Base-by-base conservation (phyloP, 2,329 filamentous ascomycete species). In the Exophiala sideris region DNA sequence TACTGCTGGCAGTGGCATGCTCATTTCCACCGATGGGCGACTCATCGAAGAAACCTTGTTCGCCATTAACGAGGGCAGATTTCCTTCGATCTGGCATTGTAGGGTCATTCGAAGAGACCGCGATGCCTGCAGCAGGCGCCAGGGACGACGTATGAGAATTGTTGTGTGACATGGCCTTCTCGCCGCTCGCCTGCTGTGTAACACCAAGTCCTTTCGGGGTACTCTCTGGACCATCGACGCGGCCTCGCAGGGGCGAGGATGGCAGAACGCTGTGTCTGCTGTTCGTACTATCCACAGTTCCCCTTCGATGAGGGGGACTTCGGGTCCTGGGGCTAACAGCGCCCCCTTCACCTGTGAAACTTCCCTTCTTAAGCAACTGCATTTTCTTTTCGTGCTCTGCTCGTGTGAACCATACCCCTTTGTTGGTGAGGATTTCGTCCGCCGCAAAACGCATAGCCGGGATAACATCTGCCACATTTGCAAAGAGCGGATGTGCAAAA, bases 401-500 rank as follows among this genome's bases (percentile, higher is more conserved):
- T 59, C 80, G 84, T 45, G 74, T 73, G 62, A 89, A 82, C 80
- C 95, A 97, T 5, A 86, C 77, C 2, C 73, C 72, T 69, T 87
- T 88, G 70, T 97, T 97, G 54, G 75, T 75, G 47, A 88, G 79
- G 20, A 97, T 85, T 70, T 96, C 90, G 21, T 88, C 82, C 10
- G 95, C 86, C 10, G 87, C 89, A 70, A 95, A 96, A 47, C 79
- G 77, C 84, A 97, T 89, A 18, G 82, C 83, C 1, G 94, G 91
- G 66, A 97, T 80, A 34, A 97, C 82, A 63, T 95, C 88, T 29
- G 89, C 85, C 6, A 97, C 86, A 6, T 88, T 89, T 67, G 91
- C 85, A 67, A 99, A 99, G 0, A 99, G 79, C 1, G 94, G 94
- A 45, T 91, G 84, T 12, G 92, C 94, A 69, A 97, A 97, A 64